Percentiles rank a stretch among this genome's conserved stretches.
phyloP scores from a whole-genome alignment of 2,329 filamentous ascomycete species.

The Botrytis medusae region DNA sequence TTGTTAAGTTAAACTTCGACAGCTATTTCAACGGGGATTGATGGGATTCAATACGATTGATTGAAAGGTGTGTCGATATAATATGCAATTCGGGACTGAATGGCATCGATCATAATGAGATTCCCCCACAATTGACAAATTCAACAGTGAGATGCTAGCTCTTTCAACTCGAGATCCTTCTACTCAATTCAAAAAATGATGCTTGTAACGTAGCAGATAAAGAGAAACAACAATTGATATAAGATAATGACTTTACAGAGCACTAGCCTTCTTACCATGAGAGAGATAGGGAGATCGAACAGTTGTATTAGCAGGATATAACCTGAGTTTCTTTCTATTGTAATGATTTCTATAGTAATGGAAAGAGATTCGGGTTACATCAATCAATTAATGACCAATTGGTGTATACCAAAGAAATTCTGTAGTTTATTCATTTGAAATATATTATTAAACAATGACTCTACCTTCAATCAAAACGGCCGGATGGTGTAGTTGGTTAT shows the following conservation, averaged over 20 bases:
- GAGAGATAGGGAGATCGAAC: background rate
- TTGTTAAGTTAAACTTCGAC: background rate
- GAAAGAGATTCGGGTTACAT: too few species aligned
- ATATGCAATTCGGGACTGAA: background rate
- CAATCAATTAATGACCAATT: too few species aligned
- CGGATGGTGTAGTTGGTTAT: constrained; percentile 25
- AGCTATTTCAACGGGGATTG: background rate
- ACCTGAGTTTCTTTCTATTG: background rate
- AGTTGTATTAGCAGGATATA: background rate
- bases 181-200: background rate
- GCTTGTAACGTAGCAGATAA: background rate
- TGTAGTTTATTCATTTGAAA: fast-evolving
- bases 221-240: background rate
- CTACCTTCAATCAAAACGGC: background rate
- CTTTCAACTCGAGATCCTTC: background rate
- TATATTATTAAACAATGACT: fast-evolving
- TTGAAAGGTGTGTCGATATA: too few species aligned
- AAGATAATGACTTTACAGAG: background rate
- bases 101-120: background rate
- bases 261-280: background rate
- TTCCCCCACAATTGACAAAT: background rate
- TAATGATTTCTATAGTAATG: background rate
- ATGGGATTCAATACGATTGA: too few species aligned
- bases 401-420: too few species aligned
- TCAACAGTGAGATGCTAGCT: background rate